phyloP scores from a whole-genome alignment of 164 flowering plant species.

The Litsea cubeba region DNA sequence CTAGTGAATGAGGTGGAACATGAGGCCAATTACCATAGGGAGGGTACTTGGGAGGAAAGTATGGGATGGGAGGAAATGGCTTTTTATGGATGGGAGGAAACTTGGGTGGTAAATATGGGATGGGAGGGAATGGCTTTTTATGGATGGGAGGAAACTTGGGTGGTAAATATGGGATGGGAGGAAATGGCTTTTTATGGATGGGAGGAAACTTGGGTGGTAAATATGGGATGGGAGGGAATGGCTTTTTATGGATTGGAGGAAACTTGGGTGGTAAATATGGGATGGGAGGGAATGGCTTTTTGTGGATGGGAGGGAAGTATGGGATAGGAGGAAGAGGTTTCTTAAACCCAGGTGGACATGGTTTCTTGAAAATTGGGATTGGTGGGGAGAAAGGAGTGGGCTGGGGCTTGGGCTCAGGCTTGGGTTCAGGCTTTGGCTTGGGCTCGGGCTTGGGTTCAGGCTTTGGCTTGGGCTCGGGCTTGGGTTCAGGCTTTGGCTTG shows the following conservation, averaged over 20 bases:
- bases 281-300: slow-evolving; percentile 3
- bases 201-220: too few relatives aligned
- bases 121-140: slow-evolving; percentile 5
- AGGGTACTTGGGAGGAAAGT: neutral
- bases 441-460: too few relatives aligned
- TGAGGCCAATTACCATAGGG: neutral
- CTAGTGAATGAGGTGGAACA: neutral
- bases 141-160: slow-evolving; percentile 4
- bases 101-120: slow-evolving; percentile 1
- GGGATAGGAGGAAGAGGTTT: slow-evolving; percentile 5
- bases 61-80: slow-evolving; percentile 9
- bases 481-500: neutral
- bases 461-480: too few relatives aligned
- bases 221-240: slow-evolving; percentile 6
- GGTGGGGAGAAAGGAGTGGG: neutral
- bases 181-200: slow-evolving; percentile 1
- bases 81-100: slow-evolving; percentile 4
- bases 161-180: too few relatives aligned
- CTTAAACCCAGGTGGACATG: neutral
- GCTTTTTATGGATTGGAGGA: slow-evolving; percentile 3
- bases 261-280: too few relatives aligned
- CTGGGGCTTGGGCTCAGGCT: neutral
- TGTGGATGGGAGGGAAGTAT: slow-evolving; percentile 6
- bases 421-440: neutral
- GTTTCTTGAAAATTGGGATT: too few relatives aligned